These are phyloP conservation scores for Biscogniauxia marginata DNA, from an alignment of 2,329 filamentous ascomycete genomes.

Conservation along the genomic window DNA sequence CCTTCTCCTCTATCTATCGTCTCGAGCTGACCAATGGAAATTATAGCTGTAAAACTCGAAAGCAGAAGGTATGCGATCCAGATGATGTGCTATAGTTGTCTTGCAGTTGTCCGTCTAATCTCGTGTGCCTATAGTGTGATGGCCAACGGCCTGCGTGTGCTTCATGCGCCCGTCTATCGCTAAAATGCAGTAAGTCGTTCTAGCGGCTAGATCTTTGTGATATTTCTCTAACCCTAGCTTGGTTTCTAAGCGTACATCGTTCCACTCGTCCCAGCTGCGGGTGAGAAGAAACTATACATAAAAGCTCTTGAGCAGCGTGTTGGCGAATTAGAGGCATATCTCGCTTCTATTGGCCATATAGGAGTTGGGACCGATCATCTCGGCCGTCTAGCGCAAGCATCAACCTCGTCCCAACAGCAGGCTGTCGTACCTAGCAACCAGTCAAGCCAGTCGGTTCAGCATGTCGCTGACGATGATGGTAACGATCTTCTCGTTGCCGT, in stretches of 20 bases:
- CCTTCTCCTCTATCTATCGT: not conserved
- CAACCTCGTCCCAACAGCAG: constrained; percentile 18
- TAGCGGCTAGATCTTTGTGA: not conserved
- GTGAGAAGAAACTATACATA: constrained; percentile 32
- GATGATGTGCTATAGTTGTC: not conserved
- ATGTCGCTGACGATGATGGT: constrained; percentile 25
- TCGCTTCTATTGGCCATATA: constrained; percentile 26
- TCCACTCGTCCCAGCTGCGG: constrained; percentile 30
- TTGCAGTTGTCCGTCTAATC: not conserved
- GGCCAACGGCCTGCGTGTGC: constrained; percentile 29
- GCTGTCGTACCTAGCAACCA: constrained; percentile 4
- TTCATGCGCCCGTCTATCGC: constrained; percentile 28
- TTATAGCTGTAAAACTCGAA: constrained; percentile 29
- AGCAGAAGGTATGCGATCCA: constrained; percentile 26
- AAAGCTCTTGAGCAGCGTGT: constrained; percentile 30
- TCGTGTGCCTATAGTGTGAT: constrained; percentile 23
- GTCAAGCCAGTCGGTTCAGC: constrained; percentile 10
- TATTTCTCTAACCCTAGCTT: constrained; percentile 2
- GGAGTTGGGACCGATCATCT: constrained; percentile 22
- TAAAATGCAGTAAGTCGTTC: constrained; percentile 29
- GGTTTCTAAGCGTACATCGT: constrained; percentile 28
- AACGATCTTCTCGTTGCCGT: constrained; percentile 31
- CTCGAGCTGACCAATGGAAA: not conserved
- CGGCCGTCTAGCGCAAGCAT: constrained; percentile 15
- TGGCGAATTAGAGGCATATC: constrained; percentile 27